A percentile compares a stretch with the other conserved stretches of the same genome.
Conservation (phyloP, 257 asterid species). For the Apocynum venetum region DNA sequence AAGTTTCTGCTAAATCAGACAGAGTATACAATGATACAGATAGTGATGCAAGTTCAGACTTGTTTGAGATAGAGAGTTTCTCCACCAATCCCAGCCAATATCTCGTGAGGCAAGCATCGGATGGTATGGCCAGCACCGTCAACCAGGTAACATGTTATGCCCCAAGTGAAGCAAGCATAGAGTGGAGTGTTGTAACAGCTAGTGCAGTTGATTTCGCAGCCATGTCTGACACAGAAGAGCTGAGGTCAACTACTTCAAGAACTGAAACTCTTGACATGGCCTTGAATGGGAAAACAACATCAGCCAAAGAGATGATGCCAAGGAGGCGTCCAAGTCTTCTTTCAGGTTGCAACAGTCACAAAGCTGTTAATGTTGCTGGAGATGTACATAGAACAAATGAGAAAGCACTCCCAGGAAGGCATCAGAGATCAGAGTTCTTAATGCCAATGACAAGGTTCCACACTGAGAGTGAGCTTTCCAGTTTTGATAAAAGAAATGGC, state of each 20-base stretch:
- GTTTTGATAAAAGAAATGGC: constrained; percentile 34
- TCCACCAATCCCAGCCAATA: constrained; percentile 41
- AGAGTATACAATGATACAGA: constrained; percentile 41
- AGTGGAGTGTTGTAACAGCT: constrained; percentile 82
- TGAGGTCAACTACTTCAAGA: constrained; percentile 9
- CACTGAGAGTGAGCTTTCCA: constrained; percentile 30
- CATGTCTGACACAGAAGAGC: constrained; percentile 51
- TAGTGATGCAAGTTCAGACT: constrained; percentile 76
- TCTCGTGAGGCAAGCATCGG: constrained; percentile 42
- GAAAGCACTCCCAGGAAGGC: constrained; percentile 21
- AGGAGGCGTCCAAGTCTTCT: constrained; percentile 47
- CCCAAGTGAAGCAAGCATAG: constrained; percentile 88
- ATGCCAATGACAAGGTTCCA: constrained; percentile 43
- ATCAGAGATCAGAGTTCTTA: constrained; percentile 24
- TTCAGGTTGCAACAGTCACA: constrained; percentile 62
- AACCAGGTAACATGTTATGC: constrained; percentile 48
- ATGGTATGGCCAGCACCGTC: constrained; percentile 29
- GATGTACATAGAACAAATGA: constrained; percentile 41
- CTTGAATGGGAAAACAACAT: constrained; percentile 15
- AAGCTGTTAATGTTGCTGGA: constrained; percentile 62
- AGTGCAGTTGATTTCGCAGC: constrained; percentile 69
- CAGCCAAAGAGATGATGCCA: constrained; percentile 28
- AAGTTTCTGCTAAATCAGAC: constrained; percentile 34
- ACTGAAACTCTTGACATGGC: constrained; percentile 16
- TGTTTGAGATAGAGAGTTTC: constrained; percentile 80